Percentiles rank a stretch among this genome's conserved stretches.
Conservation (phyloP, 208 protist genomes). For the Acanthamoeba sp. region DNA sequence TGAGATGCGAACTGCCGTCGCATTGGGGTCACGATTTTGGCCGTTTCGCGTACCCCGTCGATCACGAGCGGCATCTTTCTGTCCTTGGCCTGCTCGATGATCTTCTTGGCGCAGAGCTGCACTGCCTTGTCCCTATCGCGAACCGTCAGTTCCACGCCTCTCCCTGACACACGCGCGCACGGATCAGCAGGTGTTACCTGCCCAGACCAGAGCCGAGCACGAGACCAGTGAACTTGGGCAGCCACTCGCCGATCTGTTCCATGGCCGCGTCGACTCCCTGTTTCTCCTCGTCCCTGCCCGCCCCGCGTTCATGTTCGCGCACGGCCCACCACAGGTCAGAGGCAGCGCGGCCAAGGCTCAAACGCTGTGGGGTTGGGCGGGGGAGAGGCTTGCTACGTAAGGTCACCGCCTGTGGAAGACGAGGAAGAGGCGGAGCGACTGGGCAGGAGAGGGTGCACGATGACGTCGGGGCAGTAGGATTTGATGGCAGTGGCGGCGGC, state of each 20-base stretch:
- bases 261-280: conserved; percentile 8
- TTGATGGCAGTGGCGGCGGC: conserved; percentile 90
- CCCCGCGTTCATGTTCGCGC: too few species aligned
- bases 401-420: background rate
- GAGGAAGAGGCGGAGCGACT: conserved; percentile 15
- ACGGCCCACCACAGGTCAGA: background rate
- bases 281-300: conserved; percentile 13
- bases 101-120: conserved; percentile 10
- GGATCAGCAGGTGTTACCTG: conserved; percentile 43
- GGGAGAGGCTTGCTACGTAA: conserved; percentile 36
- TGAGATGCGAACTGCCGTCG: too few species aligned
- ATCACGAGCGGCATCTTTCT: conserved; percentile 75
- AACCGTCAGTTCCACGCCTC: background rate
- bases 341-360: background rate
- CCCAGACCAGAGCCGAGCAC: conserved; percentile 90
- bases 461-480: conserved; percentile 90
- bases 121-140: background rate
- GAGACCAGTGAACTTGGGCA: conserved; percentile 79
- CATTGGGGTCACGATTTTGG: too few species aligned
- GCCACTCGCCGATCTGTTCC: conserved; percentile 42
- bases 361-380: background rate
- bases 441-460: conserved; percentile 88
- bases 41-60: conserved; percentile 43
- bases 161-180: background rate
- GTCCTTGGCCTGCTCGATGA: conserved; percentile 69